Base-by-base conservation (phyloP, 805 yeast genomes). In the Kazachstania africana region DNA sequence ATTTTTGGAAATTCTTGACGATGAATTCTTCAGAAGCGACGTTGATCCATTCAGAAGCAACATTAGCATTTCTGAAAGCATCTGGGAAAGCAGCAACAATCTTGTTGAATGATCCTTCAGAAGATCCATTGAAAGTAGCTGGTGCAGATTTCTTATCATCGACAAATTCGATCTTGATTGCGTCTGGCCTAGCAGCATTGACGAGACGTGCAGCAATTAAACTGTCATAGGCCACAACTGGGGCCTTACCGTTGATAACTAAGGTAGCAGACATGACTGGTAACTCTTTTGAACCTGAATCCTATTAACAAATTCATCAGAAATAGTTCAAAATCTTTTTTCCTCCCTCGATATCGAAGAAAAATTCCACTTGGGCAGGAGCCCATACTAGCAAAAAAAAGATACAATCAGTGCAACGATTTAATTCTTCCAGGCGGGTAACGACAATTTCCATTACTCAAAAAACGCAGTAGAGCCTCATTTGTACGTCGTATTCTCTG, bases 1-100 rank as follows among this genome's bases (percentile, higher is more conserved):
- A 68, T 48, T 76, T 81, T 65, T 84, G 83, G 70, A 88, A 91
- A 63, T 88, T 88, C 65, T 81, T 85, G 55, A 78, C 70, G 32
- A 77, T 65, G 39, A 84, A 67, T 47, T 79, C 75, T 34, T 72
- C 72, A 43, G 66, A 58, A 18, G 93, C 83, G 44, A 76, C 67
- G 37, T 70, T 64, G 43, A 70, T 54, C 93, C 93, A 83, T 39
- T 66, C 63, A 4, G 38, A 36, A 21, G 36, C 44, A 25, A 38
- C 16, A 13, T 31, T 26, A 28, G 39, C 45, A 27, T 42, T 45
- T 14, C 42, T 33, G 17, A 65, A 47, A 13, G 65, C 57, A 10
- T 59, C 48, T 29, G 85, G 75, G 55, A 65, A 73, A 34, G 62
- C 62, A 14, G 62, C 60, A 26, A 76, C 70, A 34, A 82, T 58